phyloP scores from a whole-genome alignment of 1,139 yeast species.

The Candida anutae region DNA sequence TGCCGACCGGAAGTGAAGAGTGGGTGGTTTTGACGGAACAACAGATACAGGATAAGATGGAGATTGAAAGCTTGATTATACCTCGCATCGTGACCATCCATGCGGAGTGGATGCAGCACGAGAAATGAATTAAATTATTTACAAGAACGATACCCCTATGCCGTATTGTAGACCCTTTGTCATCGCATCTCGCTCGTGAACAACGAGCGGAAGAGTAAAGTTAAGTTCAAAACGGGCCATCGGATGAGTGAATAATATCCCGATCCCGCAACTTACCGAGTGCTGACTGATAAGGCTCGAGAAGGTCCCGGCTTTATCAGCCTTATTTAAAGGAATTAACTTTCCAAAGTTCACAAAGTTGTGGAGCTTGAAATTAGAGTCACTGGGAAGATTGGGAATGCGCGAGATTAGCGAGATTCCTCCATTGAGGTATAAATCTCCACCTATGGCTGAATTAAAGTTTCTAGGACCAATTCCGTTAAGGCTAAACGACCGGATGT shows the following conservation, averaged over 20 bases:
- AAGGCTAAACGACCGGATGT: slow-evolving; percentile 64
- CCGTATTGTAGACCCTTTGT: slow-evolving; percentile 93
- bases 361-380: slow-evolving; percentile 63
- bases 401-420: slow-evolving; percentile 64
- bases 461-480: slow-evolving; percentile 87
- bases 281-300: slow-evolving; percentile 11
- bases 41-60: slow-evolving; percentile 26
- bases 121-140: slow-evolving; percentile 5
- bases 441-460: slow-evolving; percentile 59
- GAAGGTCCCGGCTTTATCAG: background rate
- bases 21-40: slow-evolving; percentile 52
- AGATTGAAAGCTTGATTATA: slow-evolving; percentile 69
- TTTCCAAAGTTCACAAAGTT: slow-evolving; percentile 70
- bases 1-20: slow-evolving; percentile 30
- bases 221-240: slow-evolving; percentile 88
- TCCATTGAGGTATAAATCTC: slow-evolving; percentile 63
- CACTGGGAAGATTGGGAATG: slow-evolving; percentile 50
- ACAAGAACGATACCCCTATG: slow-evolving; percentile 77
- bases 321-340: slow-evolving; percentile 38
- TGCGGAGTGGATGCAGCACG: slow-evolving; percentile 43
- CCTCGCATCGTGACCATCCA: slow-evolving; percentile 68
- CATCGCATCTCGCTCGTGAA: slow-evolving; percentile 55
- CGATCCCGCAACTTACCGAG: slow-evolving; percentile 63
- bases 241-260: slow-evolving; percentile 77
- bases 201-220: slow-evolving; percentile 68